These are phyloP conservation scores for Cryptococcus sp. DNA, from an alignment of 1,284 basidiomycete genomes.

Conservation along the genomic window DNA sequence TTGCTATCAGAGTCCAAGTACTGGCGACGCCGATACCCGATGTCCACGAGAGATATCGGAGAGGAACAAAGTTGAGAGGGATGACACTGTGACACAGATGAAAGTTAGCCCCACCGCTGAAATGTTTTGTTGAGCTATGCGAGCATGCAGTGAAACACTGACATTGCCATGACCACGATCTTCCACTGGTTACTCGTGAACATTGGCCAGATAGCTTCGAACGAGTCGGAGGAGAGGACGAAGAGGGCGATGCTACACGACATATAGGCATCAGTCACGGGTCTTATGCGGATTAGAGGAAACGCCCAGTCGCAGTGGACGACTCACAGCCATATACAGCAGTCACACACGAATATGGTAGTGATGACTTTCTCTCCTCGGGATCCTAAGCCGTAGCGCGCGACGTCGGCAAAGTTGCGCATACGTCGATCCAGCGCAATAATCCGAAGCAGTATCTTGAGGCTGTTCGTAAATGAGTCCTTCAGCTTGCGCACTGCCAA, in stretches of 20 bases:
- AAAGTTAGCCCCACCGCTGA: neutral
- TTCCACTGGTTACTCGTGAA: slow-evolving; percentile 75
- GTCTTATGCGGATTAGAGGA: slow-evolving; percentile 5
- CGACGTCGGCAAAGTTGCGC: slow-evolving; percentile 48
- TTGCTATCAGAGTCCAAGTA: slow-evolving; percentile 70
- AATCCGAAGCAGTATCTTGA: slow-evolving; percentile 48
- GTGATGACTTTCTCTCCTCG: slow-evolving; percentile 68
- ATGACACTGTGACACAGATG: slow-evolving; percentile 60
- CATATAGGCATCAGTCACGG: no score
- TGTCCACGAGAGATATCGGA: slow-evolving; percentile 81
- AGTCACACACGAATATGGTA: slow-evolving; percentile 74
- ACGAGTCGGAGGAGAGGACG: slow-evolving; percentile 78
- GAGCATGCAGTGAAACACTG: slow-evolving; percentile 35
- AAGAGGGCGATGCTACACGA: slow-evolving; percentile 70
- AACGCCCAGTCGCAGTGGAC: slow-evolving; percentile 10
- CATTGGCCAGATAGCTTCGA: slow-evolving; percentile 68
- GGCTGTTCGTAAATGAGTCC: slow-evolving; percentile 17
- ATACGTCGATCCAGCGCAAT: slow-evolving; percentile 46
- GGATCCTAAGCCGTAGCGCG: slow-evolving; percentile 58
- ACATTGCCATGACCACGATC: slow-evolving; percentile 69
- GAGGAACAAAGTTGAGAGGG: slow-evolving; percentile 78
- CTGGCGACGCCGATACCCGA: slow-evolving; percentile 79
- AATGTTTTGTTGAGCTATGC: neutral
- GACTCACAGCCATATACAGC: slow-evolving; percentile 62
- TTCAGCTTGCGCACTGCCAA: neutral